Evolutionary conservation across 2,329 filamentous ascomycete genomes (phyloP), one percentile per base, ranked within the genome.

Genomic region (Aspergillus udagawae): DNA sequence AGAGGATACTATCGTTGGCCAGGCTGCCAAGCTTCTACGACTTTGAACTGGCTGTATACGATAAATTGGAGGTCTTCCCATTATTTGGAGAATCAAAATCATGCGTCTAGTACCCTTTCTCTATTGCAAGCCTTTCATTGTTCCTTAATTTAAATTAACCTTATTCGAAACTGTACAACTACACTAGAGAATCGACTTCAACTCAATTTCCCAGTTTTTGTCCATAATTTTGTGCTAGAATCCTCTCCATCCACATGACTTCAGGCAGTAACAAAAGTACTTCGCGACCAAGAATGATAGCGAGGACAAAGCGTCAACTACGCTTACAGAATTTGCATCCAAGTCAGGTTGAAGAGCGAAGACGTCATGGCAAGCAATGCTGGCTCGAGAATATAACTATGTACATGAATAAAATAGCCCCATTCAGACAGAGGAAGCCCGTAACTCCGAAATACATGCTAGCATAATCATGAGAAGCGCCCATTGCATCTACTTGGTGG

Each of bases 1-100:
- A 66, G 91, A 96, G 81, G 77, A 87, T 64, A 82, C 96, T 68
- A 97, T 99, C 72, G 88, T 91, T 76, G 82, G 89, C 68, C 93
- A 94, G 75, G 89, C 89, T 55, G 91, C 88, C 67, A 97, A 97
- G 86, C 82, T 97, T 68, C 82, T 99, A 72, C 85, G 86, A 65
- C 80, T 95, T 73, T 94, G 86, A 79, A 68, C 56, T 59, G 52
- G 41, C 27, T 53, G 50, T 51, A 38, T 50, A 42, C 47, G 49
- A 53, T 51, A 49, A 55, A 50, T 42, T 45, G 32, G 42, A 45
- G 52, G 52, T 55, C 55, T 53, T 62, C 56, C 60, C 61, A 56
- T 53, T 61, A 59, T 51, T 54, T 54, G 58, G 61, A 63, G 61
- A 69, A 67, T 67, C 70, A 67, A 67, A 68, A 63, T 64, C 62